Percentiles rank a stretch among this genome's conserved stretches.
Conservation (phyloP, 1,284 basidiomycete genomes). For the Irpex lacteus region DNA sequence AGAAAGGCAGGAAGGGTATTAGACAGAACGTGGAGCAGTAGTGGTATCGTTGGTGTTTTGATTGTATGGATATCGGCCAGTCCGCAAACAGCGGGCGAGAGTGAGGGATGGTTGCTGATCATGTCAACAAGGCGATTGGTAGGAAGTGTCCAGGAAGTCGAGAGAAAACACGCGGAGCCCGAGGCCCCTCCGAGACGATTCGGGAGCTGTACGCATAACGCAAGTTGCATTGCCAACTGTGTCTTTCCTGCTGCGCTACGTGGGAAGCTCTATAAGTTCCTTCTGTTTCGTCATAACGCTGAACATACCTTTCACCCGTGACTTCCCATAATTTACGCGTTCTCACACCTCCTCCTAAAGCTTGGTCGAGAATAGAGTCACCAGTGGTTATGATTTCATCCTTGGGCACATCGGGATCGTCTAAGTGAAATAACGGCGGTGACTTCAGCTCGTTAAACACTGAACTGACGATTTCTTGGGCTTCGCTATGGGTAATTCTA, state of each 20-base stretch:
- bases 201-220: conserved; percentile 73
- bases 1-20: conserved; percentile 63
- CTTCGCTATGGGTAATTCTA: conserved; percentile 44
- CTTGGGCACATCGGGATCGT: conserved; percentile 33
- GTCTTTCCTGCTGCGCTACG: conserved; percentile 86
- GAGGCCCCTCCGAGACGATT: conserved; percentile 44
- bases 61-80: conserved; percentile 71
- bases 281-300: neutral
- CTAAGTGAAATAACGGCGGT: conserved; percentile 34
- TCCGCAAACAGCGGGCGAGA: conserved; percentile 44
- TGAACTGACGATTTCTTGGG: conserved; percentile 45
- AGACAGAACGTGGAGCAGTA: conserved; percentile 67
- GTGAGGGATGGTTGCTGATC: conserved; percentile 43
- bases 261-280: neutral
- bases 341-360: conserved; percentile 73
- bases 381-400: conserved; percentile 63
- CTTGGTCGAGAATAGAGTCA: conserved; percentile 59
- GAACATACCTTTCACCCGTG: conserved; percentile 77
- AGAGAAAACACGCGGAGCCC: conserved; percentile 72
- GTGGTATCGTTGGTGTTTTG: conserved; percentile 54
- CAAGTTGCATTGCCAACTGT: conserved; percentile 78
- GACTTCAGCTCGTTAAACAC: conserved; percentile 39
- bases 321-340: conserved; percentile 83
- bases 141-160: conserved; percentile 69
- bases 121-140: conserved; percentile 67